phyloP scores from a whole-genome alignment of 805 yeast genomes.

The Suhomyces sp. region DNA sequence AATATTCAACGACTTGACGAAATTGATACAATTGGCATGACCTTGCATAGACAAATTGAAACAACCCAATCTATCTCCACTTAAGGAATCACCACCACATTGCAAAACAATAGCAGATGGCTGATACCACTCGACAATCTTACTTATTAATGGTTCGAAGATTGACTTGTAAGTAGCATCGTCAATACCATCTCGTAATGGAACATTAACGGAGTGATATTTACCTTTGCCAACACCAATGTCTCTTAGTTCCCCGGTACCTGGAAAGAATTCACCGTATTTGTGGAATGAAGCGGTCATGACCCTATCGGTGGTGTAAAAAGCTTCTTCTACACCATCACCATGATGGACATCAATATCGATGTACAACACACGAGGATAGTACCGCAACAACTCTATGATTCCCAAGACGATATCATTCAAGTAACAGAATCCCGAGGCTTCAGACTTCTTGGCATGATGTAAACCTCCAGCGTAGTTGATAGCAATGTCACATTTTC shows the following conservation, averaged over 20 bases:
- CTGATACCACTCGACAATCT: constrained; percentile 80
- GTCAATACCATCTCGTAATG: constrained; percentile 89
- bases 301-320: constrained; percentile 86
- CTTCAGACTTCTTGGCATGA: constrained; percentile 88
- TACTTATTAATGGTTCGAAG: constrained; percentile 83
- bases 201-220: constrained; percentile 81
- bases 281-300: constrained; percentile 91
- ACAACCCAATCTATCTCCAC: constrained; percentile 94
- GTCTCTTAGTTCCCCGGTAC: constrained; percentile 85
- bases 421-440: constrained; percentile 87
- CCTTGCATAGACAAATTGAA: constrained; percentile 91
- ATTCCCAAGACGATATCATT: constrained; percentile 89
- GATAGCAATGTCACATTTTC: constrained; percentile 87
- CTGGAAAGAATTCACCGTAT: constrained; percentile 92
- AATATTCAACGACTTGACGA: constrained; percentile 78
- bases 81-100: constrained; percentile 96
- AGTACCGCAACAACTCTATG: constrained; percentile 72
- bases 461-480: constrained; percentile 94
- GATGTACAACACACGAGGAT: constrained; percentile 82
- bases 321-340: constrained; percentile 94
- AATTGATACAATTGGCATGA: constrained; percentile 94
- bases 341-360: constrained; percentile 94
- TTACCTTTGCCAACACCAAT: constrained; percentile 84
- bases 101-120: constrained; percentile 97
- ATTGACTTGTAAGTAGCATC: constrained; percentile 83